Evolutionary conservation across 2,329 filamentous ascomycete genomes (phyloP), one percentile per base, ranked within the genome.

Genomic region (Zasmidium citrigriseum): DNA sequence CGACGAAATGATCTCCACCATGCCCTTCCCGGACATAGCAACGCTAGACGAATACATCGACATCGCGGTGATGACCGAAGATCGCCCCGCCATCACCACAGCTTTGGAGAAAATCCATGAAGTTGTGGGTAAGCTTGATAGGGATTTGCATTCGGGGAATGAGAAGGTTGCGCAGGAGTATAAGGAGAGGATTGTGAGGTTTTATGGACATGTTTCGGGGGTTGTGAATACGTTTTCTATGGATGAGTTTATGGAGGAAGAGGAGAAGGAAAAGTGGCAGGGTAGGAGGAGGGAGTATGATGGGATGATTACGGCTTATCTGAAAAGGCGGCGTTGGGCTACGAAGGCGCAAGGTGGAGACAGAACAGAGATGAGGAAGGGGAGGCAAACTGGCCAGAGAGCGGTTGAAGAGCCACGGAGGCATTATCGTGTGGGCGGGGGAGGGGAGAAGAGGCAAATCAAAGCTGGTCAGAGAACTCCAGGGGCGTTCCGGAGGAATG

Each of bases 21-120:
- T 79, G 14, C 64, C 70, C 11, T 69, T 76, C 2, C 81, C 83
- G 1, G 85, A 89, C 63, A 64, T 82, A 4, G 70, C 75, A 41
- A 72, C 80, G 18, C 72, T 89, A 59, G 77, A 79, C 41, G 70
- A 80, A 5, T 90, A 87, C 71, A 77, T 90, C 24, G 78, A 81
- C 34, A 73, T 84, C 14, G 82, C 85, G 3, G 74, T 86, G 46
- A 76, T 76, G 49, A 81, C 67, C 38, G 52, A 63, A 22, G 57
- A 69, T 41, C 68, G 66, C 5, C 57, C 56, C 4, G 65, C 68
- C n/a, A 70, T 74, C 21, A 54, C 64, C n/a, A 41, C 45, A 1
- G 63, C 66, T 5, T 52, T 74, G 9, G 58, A 71, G 21, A 54
- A 62, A 2, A 44, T 73, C 18, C 59, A 68, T n/a, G 54, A 55